Evolutionary conservation across 2,329 filamentous ascomycete genomes (phyloP).

Genomic region (Talaromyces rugulosus): DNA sequence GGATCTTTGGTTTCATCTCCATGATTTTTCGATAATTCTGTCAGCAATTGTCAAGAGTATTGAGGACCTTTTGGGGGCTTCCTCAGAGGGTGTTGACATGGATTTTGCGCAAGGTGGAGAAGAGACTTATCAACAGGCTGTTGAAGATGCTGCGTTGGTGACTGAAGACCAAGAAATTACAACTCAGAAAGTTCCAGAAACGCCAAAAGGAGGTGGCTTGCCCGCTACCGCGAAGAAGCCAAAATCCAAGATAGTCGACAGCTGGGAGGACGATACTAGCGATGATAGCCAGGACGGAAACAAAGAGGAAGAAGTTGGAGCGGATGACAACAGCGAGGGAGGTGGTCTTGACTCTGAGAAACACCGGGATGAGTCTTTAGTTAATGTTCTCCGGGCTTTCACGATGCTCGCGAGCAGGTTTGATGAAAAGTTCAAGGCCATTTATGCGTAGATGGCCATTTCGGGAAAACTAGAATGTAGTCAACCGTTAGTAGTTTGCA

Average conservation of each 20-base stretch:
- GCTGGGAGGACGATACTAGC: not conserved
- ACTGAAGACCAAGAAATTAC: not conserved
- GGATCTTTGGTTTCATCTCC: slow-evolving; percentile 38
- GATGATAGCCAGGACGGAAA: not conserved
- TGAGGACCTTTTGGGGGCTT: slow-evolving; percentile 1
- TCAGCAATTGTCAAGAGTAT: not conserved
- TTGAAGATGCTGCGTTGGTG: not conserved
- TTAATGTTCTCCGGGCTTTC: slow-evolving; percentile 20
- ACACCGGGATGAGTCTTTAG: not conserved
- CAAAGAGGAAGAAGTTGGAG: not conserved
- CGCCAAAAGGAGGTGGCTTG: not conserved
- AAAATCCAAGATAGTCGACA: slow-evolving; percentile 2
- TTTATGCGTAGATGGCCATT: slow-evolving; percentile 22
- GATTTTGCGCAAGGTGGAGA: not conserved
- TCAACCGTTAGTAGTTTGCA: not conserved
- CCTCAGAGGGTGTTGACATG: not conserved
- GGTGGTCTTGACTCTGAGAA: slow-evolving; percentile 19
- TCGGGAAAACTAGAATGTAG: not conserved
- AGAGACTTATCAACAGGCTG: not conserved
- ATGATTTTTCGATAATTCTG: slow-evolving; percentile 6
- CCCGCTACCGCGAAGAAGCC: slow-evolving; percentile 19
- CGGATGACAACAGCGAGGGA: slow-evolving; percentile 6
- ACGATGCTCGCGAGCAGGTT: slow-evolving; percentile 27
- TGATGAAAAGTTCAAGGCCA: slow-evolving; percentile 30
- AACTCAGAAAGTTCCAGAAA: not conserved